A percentile compares a stretch with the other conserved stretches of the same genome.
These are phyloP conservation scores for Peronospora destructor DNA, from an alignment of 352 stramenopile genomes.

Conservation along the genomic window DNA sequence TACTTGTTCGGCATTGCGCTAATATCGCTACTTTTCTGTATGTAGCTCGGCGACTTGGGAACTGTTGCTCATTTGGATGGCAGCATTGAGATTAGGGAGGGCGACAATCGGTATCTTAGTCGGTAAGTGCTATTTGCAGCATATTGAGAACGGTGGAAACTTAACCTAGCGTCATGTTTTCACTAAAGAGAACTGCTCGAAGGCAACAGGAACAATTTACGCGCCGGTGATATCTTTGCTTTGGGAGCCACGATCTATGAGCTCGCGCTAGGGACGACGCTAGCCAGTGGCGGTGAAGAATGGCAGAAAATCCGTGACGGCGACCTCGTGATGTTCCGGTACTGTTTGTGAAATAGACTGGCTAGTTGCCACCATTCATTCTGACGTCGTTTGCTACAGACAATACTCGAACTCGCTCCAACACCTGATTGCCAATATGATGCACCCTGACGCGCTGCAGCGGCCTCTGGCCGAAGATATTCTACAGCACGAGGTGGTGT, in stretches of 20 bases:
- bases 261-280: constrained; percentile 54
- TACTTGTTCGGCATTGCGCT: constrained; percentile 2
- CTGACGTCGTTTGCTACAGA: constrained; percentile 25
- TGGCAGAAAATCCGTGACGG: constrained; percentile 85
- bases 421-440: constrained; percentile 81
- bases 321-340: constrained; percentile 74
- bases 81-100: constrained; percentile 81
- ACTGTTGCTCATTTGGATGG: constrained; percentile 75
- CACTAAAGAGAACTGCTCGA: constrained; percentile 62
- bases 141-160: not conserved
- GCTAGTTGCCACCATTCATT: constrained; percentile 1
- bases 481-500: constrained; percentile 74
- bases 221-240: constrained; percentile 78
- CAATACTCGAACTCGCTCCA: constrained; percentile 86
- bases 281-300: constrained; percentile 68
- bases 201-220: constrained; percentile 67
- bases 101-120: constrained; percentile 83
- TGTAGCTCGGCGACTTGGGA: constrained; percentile 64
- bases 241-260: constrained; percentile 82
- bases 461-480: constrained; percentile 77
- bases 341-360: constrained; percentile 9
- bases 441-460: constrained; percentile 81
- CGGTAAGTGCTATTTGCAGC: constrained; percentile 30
- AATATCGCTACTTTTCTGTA: not conserved
- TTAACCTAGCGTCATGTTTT: not conserved